A percentile compares a stretch with the other conserved stretches of the same genome.
phyloP scores from a whole-genome alignment of 345 rosid genomes.

The Murraya koenigii region DNA sequence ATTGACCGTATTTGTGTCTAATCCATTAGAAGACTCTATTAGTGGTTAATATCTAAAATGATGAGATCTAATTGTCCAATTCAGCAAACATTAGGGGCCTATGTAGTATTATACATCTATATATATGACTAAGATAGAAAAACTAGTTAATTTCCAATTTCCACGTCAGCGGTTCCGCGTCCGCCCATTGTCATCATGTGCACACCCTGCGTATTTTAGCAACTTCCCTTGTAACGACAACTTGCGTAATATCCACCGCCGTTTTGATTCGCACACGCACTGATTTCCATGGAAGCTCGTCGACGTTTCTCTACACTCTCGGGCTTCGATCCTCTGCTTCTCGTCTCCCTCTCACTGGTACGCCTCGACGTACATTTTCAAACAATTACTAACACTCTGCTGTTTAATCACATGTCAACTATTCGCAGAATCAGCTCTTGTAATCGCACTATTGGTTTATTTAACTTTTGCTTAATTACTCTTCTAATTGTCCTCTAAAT shows the following conservation, averaged over 20 bases:
- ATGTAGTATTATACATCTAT: too few species aligned
- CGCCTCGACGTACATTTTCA: not conserved
- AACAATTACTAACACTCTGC: not conserved
- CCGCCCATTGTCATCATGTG: not conserved
- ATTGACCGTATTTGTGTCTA: too few species aligned
- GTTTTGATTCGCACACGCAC: not conserved
- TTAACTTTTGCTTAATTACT: not conserved
- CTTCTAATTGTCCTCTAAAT: not conserved
- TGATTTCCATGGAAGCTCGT: conserved; percentile 30
- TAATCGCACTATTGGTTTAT: not conserved
- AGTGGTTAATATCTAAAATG: too few species aligned
- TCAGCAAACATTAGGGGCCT: too few species aligned
- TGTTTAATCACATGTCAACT: not conserved
- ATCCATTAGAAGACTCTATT: too few species aligned
- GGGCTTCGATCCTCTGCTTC: conserved; percentile 18
- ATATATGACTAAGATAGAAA: too few species aligned
- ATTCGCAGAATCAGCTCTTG: not conserved
- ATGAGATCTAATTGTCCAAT: too few species aligned
- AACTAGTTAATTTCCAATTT: too few species aligned
- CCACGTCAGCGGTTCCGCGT: not conserved
- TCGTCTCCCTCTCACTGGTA: conserved; percentile 32
- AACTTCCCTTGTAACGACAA: not conserved
- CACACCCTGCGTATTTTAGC: not conserved
- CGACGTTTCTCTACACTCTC: conserved; percentile 6
- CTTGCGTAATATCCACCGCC: not conserved